Evolutionary conservation across 179 eudicot genomes (phyloP).

Genomic region (Nepenthes alata): DNA sequence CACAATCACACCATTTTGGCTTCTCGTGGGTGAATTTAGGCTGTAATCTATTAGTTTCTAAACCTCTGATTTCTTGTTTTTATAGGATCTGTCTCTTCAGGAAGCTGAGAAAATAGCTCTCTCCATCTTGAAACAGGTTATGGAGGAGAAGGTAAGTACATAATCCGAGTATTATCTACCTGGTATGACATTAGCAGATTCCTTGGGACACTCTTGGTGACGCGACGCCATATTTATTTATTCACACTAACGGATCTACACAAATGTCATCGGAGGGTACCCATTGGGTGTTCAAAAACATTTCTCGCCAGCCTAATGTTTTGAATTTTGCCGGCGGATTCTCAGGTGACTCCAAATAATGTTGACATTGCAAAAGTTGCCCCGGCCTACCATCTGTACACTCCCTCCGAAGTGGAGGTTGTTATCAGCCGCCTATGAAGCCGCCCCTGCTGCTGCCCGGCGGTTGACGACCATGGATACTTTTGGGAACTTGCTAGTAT

Average conservation of each 20-base stretch:
- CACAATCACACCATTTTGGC: no score
- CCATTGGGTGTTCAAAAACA: no score
- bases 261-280: no score
- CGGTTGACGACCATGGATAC: not conserved
- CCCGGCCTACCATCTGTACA: constrained; percentile 79
- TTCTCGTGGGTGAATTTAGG: no score
- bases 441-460: not conserved
- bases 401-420: constrained; percentile 89
- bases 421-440: constrained; percentile 75
- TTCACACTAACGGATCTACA: no score
- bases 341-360: constrained; percentile 76
- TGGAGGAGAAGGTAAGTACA: constrained; percentile 80
- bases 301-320: not conserved
- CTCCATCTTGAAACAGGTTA: constrained; percentile 89
- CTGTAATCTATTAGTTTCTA: no score
- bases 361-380: constrained; percentile 93
- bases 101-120: constrained; percentile 96
- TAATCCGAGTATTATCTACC: not conserved
- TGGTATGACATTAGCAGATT: no score
- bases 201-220: no score
- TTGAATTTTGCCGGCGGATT: no score
- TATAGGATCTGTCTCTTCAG: constrained; percentile 62
- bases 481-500: not conserved
- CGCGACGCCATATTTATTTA: no score
- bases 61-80: constrained; percentile 5